Evolutionary conservation across 1,139 yeast genomes (phyloP).

Genomic region (Candida sanyaensis): DNA sequence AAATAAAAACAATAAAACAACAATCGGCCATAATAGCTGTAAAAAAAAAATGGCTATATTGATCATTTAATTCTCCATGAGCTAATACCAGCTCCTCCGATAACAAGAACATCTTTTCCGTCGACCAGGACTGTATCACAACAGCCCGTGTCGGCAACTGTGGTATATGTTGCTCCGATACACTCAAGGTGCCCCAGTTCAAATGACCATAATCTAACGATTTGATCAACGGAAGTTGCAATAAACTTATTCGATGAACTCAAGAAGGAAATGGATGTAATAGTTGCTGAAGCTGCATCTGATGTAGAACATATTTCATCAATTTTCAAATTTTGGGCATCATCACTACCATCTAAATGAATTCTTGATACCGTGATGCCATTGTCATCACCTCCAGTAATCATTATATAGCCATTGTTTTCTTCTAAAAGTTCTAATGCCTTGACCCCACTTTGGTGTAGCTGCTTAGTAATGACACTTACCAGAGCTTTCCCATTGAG

Average conservation of each 20-base stretch:
- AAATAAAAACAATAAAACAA: too few relatives aligned
- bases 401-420: conserved; percentile 30
- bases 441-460: conserved; percentile 87
- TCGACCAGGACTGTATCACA: conserved; percentile 39
- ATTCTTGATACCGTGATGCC: conserved; percentile 55
- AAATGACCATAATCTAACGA: conserved; percentile 63
- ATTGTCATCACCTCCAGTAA: conserved; percentile 95
- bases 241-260: conserved; percentile 24
- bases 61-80: conserved; percentile 36
- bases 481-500: not conserved
- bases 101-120: conserved; percentile 31
- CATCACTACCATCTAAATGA: conserved; percentile 5
- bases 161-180: conserved; percentile 57
- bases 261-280: conserved; percentile 59
- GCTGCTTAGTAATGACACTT: conserved; percentile 29
- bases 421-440: conserved; percentile 33
- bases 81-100: conserved; percentile 77
- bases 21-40: too few relatives aligned
- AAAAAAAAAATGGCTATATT: too few relatives aligned
- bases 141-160: conserved; percentile 91
- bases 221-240: conserved; percentile 78
- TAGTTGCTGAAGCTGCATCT: conserved; percentile 83
- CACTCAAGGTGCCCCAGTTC: conserved; percentile 32
- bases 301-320: conserved; percentile 14
- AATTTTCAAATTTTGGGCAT: not conserved